Base-by-base conservation (phyloP, 768 basidiomycete species). In the Kwoniella dejecticola region DNA sequence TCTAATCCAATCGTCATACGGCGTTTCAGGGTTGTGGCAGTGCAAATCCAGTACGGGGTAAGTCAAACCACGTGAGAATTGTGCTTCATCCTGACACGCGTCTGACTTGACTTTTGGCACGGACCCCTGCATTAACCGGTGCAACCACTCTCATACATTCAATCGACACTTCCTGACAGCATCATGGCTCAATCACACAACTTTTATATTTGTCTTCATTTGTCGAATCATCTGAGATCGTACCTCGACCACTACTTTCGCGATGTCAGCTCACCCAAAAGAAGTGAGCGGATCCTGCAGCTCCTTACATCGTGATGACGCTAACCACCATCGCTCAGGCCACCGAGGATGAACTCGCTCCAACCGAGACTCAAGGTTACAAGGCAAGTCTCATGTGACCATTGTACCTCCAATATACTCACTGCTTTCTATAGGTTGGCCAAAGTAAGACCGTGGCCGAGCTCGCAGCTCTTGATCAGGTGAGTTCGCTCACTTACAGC, bases 401-500 rank as follows among this genome's bases (percentile, higher is more conserved):
- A 7, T 36, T 36, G n/a, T 36, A 7, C 7, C 33, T 36, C 33
- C 7, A 7, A 36, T 7, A 36, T 36, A 36, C 33, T 36, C 7
- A 36, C 15, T 15, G 15, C 7, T 36, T 15, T 7, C 33, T 36
- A 7, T 36, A 78, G 70, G 71, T 76, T 49, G 78, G 72, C 2
- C 68, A 76, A 61, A 65, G 67, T 53, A 76, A 90, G 82, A 83
- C 84, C 45, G 81, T 88, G 12, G 90, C 90, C 24, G 90, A 94
- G 77, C 90, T 91, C 45, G 88, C 90, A 24, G 80, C 87, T 38
- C 85, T 95, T 44, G 94, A 96, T 80, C 87, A 88, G 29, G 83
- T 75, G 29, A 30, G 68, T 36, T 21, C 7, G 17, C 13, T 7
- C 17, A 42, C 29, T 13, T 38, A 30, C 40, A 21, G 17, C 30